These are phyloP conservation scores for Fabrea salina DNA, from an alignment of 169 alveolate genomes.

Conservation along the genomic window DNA sequence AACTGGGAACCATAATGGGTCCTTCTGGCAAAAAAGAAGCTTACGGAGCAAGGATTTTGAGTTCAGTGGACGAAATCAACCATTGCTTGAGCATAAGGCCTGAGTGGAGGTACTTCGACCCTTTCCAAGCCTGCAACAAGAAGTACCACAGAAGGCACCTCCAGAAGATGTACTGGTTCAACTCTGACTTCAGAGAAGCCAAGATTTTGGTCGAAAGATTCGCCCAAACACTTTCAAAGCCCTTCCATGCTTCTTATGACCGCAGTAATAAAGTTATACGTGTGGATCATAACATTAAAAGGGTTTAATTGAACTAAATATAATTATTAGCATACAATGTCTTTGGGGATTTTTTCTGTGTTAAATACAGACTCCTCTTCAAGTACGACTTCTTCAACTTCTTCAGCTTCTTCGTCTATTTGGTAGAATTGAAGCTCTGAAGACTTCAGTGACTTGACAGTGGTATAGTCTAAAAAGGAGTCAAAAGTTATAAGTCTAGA, in stretches of 20 bases:
- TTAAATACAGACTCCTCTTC: too few species aligned
- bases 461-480: too few species aligned
- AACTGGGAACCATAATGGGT: conserved; percentile 61
- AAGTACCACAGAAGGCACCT: neutral
- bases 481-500: too few species aligned
- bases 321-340: too few species aligned
- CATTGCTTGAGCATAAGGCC: neutral
- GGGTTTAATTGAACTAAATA: too few species aligned
- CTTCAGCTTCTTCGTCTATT: too few species aligned
- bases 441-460: too few species aligned
- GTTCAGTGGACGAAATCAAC: conserved; percentile 50
- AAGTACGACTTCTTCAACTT: too few species aligned
- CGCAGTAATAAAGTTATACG: neutral
- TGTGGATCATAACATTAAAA: neutral
- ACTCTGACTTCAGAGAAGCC: neutral
- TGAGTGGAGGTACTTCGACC: neutral
- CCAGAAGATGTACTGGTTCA: neutral
- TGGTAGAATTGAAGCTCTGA: too few species aligned
- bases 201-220: neutral
- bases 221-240: neutral
- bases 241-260: conserved; percentile 13
- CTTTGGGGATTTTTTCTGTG: too few species aligned
- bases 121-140: conserved; percentile 8
- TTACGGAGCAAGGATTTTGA: conserved; percentile 72
- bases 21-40: conserved; percentile 42